Evolutionary conservation across 2,329 filamentous ascomycete genomes (phyloP).

Genomic region (Trichoderma sp.): DNA sequence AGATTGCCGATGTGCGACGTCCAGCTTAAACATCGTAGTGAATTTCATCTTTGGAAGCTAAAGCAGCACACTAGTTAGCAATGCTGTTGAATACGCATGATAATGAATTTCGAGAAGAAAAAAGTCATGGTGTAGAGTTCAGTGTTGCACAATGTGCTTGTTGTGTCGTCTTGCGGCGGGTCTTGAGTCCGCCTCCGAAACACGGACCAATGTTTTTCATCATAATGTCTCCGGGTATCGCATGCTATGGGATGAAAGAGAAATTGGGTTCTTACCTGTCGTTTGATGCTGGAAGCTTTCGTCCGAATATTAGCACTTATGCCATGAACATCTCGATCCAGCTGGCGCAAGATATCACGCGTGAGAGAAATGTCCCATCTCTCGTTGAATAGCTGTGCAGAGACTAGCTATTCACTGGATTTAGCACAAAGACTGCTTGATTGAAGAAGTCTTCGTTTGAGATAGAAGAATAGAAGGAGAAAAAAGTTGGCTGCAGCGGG

Average conservation of each 20-base stretch:
- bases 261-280: slow-evolving; percentile 19
- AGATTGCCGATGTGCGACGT: not conserved
- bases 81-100: not conserved
- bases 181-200: slow-evolving; percentile 93
- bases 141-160: slow-evolving; percentile 76
- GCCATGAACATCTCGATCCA: not conserved
- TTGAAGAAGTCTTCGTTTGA: not conserved
- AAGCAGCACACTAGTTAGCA: slow-evolving; percentile 4
- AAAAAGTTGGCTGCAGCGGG: not conserved
- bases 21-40: not conserved
- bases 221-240: slow-evolving; percentile 35
- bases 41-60: not conserved
- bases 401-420: not conserved
- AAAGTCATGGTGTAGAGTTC: slow-evolving; percentile 41
- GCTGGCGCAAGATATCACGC: not conserved
- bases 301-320: not conserved
- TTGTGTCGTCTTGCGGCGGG: slow-evolving; percentile 77
- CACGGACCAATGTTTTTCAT: slow-evolving; percentile 95
- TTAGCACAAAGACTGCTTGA: not conserved
- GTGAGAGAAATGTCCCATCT: not conserved
- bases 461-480: not conserved
- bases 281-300: not conserved
- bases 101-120: not conserved
- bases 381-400: not conserved
- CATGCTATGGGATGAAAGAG: slow-evolving; percentile 11